phyloP scores from a whole-genome alignment of 768 basidiomycete species.

The Panus rudis region DNA sequence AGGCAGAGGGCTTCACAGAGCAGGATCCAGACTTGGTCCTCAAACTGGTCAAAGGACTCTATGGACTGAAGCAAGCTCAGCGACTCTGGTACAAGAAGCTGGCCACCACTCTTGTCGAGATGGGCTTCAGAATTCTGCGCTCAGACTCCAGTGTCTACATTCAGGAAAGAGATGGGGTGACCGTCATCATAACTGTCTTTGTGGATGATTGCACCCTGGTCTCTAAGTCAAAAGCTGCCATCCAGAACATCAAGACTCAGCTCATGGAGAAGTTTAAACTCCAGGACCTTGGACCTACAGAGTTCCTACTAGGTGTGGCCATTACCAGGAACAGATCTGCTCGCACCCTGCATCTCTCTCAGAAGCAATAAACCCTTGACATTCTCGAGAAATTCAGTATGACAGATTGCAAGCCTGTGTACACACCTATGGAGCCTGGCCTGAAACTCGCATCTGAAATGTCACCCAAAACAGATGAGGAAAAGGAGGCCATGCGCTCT shows the following conservation, averaged over 20 bases:
- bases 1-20: slow-evolving; percentile 11
- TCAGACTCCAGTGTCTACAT: slow-evolving; percentile 7
- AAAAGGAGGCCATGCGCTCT: slow-evolving; percentile 8
- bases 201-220: not conserved
- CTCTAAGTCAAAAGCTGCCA: not conserved
- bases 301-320: slow-evolving; percentile 9
- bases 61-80: slow-evolving; percentile 26
- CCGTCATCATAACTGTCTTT: not conserved
- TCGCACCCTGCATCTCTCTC: slow-evolving; percentile 13
- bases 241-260: not conserved
- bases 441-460: not conserved
- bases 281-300: not conserved
- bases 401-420: slow-evolving; percentile 1
- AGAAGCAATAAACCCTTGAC: slow-evolving; percentile 15
- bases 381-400: slow-evolving; percentile 19
- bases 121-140: slow-evolving; percentile 3
- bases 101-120: slow-evolving; percentile 7
- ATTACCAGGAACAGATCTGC: slow-evolving; percentile 3
- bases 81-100: slow-evolving; percentile 22
- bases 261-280: not conserved
- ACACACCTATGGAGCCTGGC: slow-evolving; percentile 7
- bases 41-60: slow-evolving; percentile 22
- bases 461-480: not conserved
- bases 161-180: not conserved
- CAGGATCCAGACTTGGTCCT: slow-evolving; percentile 7